These are phyloP conservation scores for Trichosporon sp. DNA, from an alignment of 1,284 basidiomycete species.

Conservation along the genomic window DNA sequence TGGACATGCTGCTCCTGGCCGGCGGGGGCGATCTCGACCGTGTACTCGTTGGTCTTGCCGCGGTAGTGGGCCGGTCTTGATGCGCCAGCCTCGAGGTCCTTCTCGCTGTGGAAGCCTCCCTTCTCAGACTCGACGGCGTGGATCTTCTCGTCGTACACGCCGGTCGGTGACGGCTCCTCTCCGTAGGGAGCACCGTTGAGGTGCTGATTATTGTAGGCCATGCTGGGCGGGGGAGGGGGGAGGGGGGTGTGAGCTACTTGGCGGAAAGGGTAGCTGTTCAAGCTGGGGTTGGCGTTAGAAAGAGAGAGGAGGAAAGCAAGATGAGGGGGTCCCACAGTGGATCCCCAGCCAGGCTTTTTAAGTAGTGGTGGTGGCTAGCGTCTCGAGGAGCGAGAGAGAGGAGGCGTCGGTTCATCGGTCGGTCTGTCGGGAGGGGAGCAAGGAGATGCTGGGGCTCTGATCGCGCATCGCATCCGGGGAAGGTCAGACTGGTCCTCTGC, in stretches of 20 bases:
- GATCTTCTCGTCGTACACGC: slow-evolving; percentile 14
- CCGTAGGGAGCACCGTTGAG: background rate
- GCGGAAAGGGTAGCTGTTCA: background rate
- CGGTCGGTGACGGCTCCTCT: background rate
- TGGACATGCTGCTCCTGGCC: slow-evolving; percentile 21
- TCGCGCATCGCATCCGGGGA: slow-evolving; percentile 13
- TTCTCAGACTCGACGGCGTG: slow-evolving; percentile 12
- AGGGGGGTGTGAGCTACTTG: background rate
- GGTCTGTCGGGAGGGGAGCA: background rate
- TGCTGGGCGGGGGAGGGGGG: slow-evolving; percentile 4
- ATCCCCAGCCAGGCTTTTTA: slow-evolving; percentile 3
- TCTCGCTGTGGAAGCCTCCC: slow-evolving; percentile 15
- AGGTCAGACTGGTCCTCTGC: background rate
- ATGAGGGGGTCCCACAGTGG: slow-evolving; percentile 7
- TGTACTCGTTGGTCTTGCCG: slow-evolving; percentile 26
- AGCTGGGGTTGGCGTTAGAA: background rate
- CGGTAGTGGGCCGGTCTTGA: slow-evolving; percentile 3
- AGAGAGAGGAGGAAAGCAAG: background rate
- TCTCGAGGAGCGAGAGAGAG: background rate
- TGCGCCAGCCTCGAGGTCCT: slow-evolving; percentile 4
- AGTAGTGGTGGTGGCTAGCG: background rate
- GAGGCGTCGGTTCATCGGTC: background rate
- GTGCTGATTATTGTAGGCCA: slow-evolving; percentile 5
- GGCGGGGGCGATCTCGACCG: slow-evolving; percentile 30
- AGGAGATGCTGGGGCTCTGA: slow-evolving; percentile 1